A percentile compares a stretch with the other conserved stretches of the same genome.
These are phyloP conservation scores for Spongispora temasekensis DNA, from an alignment of 1,284 basidiomycete genomes.

Conservation along the genomic window DNA sequence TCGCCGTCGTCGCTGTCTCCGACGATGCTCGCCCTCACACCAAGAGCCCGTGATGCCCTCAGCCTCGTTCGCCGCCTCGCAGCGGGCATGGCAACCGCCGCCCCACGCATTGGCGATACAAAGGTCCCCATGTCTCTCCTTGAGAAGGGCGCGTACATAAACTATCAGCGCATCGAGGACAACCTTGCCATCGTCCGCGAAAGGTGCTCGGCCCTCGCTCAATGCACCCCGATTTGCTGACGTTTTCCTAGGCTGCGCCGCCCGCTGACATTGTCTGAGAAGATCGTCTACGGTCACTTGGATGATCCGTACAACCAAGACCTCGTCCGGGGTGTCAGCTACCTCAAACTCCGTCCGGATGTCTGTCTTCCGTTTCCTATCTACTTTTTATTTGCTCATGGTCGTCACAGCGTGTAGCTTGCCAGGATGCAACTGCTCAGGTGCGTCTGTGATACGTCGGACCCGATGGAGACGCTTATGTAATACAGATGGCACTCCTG, in stretches of 20 bases:
- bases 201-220: conserved; percentile 53
- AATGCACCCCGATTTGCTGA: background rate
- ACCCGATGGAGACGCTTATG: conserved; percentile 33
- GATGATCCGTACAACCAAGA: conserved; percentile 92
- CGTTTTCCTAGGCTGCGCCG: conserved; percentile 73
- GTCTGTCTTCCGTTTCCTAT: conserved; percentile 47
- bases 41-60: conserved; percentile 58
- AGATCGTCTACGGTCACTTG: conserved; percentile 98
- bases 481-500: conserved; percentile 91
- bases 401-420: conserved; percentile 87
- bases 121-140: conserved; percentile 92
- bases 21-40: conserved; percentile 72
- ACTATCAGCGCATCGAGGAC: conserved; percentile 98
- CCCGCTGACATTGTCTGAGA: conserved; percentile 95
- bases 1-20: conserved; percentile 35
- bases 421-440: conserved; percentile 98
- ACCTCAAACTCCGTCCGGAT: conserved; percentile 95
- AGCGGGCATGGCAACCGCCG: conserved; percentile 78
- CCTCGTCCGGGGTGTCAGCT: conserved; percentile 84
- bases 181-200: conserved; percentile 86
- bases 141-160: conserved; percentile 88
- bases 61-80: conserved; percentile 60
- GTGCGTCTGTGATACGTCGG: conserved; percentile 35
- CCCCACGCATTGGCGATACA: conserved; percentile 83
- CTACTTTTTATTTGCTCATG: conserved; percentile 9